Base-by-base conservation (phyloP, 116 monocot genomes). In the Papilionanthe hybrid region DNA sequence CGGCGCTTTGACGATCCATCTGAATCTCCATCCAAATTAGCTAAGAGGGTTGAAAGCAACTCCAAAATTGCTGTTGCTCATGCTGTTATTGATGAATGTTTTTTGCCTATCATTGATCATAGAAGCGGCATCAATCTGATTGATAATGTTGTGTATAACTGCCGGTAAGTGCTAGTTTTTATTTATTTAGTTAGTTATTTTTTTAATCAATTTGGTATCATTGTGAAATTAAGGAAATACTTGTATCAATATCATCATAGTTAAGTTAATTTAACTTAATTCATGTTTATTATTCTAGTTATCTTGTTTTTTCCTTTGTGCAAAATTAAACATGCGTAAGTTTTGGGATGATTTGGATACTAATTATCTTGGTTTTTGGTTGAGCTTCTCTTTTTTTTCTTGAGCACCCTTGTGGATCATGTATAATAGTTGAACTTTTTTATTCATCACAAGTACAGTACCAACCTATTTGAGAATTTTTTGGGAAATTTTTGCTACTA, bases 61-160 rank as follows among this genome's bases (percentile, higher is more conserved):
- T 88, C 94, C 15, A 94, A 92, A 84, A 82, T 87, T 82, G 89
- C 92, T 78, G 91, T 92, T 84, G 92, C 96, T 13, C 77, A 89
- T 68, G 75, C 80, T 37, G 81, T 96, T 53, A 94, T 92, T 90
- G 85, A 94, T 65, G 96, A 96, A 57, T 96, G 96, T 55, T 96
- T 96, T 88, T 73, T 88, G 49, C 96, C 96, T 4, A 89, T 89
- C 28, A 75, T 79, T 78, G 96, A 96, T 67, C 86, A 89, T 55
- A 90, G 96, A 79, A 94, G 88, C 84, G 94, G 94, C 49, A 85
- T 94, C 42, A 89, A 96, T 86, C 77, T 96, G 55, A 92, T 96
- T 74, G 89, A 84, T 69, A 96, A 92, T 86, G 89, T 92, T 73
- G 73, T 93, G 18, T 91, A 92, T 76, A 92, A 89, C 76, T 89